Base-by-base conservation (phyloP, 345 rosid species). In the Sonneratia alba region DNA sequence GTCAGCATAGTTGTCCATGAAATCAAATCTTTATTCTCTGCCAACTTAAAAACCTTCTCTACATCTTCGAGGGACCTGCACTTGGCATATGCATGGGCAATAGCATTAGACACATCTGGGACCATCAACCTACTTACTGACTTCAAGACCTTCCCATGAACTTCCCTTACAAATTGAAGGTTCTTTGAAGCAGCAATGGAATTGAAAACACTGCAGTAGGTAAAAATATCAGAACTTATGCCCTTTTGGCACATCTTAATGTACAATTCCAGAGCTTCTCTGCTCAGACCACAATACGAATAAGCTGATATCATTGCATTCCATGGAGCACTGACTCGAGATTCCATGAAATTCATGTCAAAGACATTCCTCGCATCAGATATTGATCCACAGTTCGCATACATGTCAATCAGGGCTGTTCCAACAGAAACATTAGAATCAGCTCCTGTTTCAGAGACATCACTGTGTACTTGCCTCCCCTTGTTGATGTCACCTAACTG, bases 1-100 rank as follows among this genome's bases (percentile, higher is more conserved):
- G 89, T 70, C 85, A 83, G 82, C 55, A 85, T 82, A 43, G 90
- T 77, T 11, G 87, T 87, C 90, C 89, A 86, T 45, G 92, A 85
- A 70, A 89, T 86, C 70, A 85, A 76, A 72, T 89, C 84, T 74
- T 79, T 74, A 34, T 75, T 75, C 59, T 76, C 78, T 78, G 74
- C 81, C 77, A 73, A 74, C 73, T 85, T 84, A 71, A 87, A 84
- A 76, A 89, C 77, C 76, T 82, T 80, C 84, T 57, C 81, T 72
- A 75, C 79, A 4, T 75, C 74, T 59, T 77, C 74, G 57, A 82
- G 79, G 22, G 78, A 78, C 55, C 84, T 82, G 64, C 78, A 82
- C 75, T 84, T 84, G 32, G 82, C 87, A 63, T 82, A 84, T 43
- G 75, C 79, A 79, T 85, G 83, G 51, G 81, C 81, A 49, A 85